phyloP scores from a whole-genome alignment of 2,329 filamentous ascomycete species.

The Colletotrichum trifolii region DNA sequence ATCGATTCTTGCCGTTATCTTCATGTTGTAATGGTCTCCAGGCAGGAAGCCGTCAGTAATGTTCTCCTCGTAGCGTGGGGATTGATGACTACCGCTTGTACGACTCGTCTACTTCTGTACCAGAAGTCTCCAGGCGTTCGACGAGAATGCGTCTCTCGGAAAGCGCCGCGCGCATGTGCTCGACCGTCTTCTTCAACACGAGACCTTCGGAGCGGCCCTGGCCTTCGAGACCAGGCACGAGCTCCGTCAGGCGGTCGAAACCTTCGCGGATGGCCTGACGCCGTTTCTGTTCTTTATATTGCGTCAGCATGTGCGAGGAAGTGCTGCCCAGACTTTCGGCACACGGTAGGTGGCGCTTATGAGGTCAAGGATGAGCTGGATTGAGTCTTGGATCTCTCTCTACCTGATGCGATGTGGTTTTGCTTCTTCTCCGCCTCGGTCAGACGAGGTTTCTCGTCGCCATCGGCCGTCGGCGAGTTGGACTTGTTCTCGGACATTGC shows the following conservation, averaged over 20 bases:
- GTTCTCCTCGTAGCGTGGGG: neutral
- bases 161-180: slow-evolving; percentile 71
- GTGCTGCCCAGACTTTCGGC: too few relatives aligned
- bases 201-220: slow-evolving; percentile 87
- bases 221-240: slow-evolving; percentile 85
- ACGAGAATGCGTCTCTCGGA: slow-evolving; percentile 68
- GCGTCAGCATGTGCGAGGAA: neutral
- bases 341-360: too few relatives aligned
- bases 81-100: slow-evolving; percentile 53
- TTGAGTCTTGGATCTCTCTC: slow-evolving; percentile 11
- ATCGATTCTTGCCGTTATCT: too few relatives aligned
- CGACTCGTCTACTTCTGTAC: slow-evolving; percentile 65
- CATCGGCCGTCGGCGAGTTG: slow-evolving; percentile 32
- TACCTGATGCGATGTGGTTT: slow-evolving; percentile 66
- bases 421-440: slow-evolving; percentile 67
- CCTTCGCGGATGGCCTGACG: slow-evolving; percentile 79
- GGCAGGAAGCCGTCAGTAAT: neutral
- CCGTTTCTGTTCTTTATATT: slow-evolving; percentile 54
- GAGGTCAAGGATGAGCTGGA: too few relatives aligned
- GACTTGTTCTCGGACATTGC: slow-evolving; percentile 25
- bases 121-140: slow-evolving; percentile 66
- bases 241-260: slow-evolving; percentile 82
- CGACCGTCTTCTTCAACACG: slow-evolving; percentile 79
- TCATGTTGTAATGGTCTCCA: too few relatives aligned
- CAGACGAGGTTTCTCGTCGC: slow-evolving; percentile 58